Base-by-base conservation (phyloP, 2,329 filamentous ascomycete genomes). In the Pseudogymnoascus sp. region DNA sequence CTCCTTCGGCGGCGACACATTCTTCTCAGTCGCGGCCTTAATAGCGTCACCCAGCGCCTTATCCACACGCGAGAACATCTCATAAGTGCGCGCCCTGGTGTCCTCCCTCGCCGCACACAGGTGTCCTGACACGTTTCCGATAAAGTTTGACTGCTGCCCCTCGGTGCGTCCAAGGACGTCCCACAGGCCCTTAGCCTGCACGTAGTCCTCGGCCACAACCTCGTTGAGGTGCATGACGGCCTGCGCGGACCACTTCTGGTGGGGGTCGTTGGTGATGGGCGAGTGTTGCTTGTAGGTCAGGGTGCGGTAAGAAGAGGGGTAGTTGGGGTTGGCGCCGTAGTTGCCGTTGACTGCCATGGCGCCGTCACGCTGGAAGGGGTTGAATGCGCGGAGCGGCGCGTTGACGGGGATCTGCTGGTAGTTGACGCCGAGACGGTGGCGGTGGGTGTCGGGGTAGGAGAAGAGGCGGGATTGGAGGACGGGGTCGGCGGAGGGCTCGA, bases 341-440 rank as follows among this genome's bases (percentile, higher is more conserved):
- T 85, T 85, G 60, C 75, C 76, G 73, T 90, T 87, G 68, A 83
- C 76, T 61, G 84, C 81, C 85, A 90, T 90, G 61, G 71, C 69
- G 13, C 88, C 88, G 67, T 90, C 87, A 63, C 88, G 82, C 71
- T 90, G 86, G 77, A 84, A 88, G 64, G 87, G 87, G 66, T 86
- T 78, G 77, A 81, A 78, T 75, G 75, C 75, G 74, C 68, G 75
- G 71, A 75, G 76, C 65, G 73, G 63, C 64, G 68, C 64, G 60
- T 73, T 71, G 62, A 82, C 76, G 0, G 81, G 81, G 2, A 83
- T 71, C 67, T 83, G 81, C 67, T 83, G 79, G 68, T 82, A 83
- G 71, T 83, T 83, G 64, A 74, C 74, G 26, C 81, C 81, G 18
- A 83, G 69, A 23, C 80, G 77, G 70, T 82, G 78, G 61, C 79